Conservation (phyloP, 306 rosid genomes). For the Cicer bijugum region DNA sequence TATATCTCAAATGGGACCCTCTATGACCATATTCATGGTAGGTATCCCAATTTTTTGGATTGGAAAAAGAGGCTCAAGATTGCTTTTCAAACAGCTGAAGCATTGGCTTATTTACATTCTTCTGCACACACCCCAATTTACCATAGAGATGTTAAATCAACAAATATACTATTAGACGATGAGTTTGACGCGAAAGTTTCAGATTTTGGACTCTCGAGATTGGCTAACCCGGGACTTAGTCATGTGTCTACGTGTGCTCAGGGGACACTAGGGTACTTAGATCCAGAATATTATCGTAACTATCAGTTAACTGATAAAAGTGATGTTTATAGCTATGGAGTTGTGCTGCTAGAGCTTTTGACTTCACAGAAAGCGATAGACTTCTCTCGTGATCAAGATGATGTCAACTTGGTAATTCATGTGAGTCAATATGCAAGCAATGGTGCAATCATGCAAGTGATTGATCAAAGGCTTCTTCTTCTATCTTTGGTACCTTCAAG, state of each 20-base stretch:
- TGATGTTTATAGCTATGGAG: constrained; percentile 94
- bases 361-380: constrained; percentile 89
- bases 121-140: constrained; percentile 85
- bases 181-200: constrained; percentile 78
- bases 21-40: constrained; percentile 81
- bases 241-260: constrained; percentile 98
- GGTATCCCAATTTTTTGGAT: constrained; percentile 65
- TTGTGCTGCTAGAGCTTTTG: constrained; percentile 82
- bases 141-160: constrained; percentile 97
- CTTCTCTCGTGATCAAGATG: constrained; percentile 74
- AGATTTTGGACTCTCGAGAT: constrained; percentile 91
- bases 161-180: constrained; percentile 77
- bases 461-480: constrained; percentile 66
- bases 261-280: constrained; percentile 91
- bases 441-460: constrained; percentile 57
- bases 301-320: constrained; percentile 91
- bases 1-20: constrained; percentile 93
- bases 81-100: constrained; percentile 89
- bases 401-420: constrained; percentile 71
- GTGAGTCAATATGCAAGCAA: constrained; percentile 62
- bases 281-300: constrained; percentile 90
- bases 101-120: constrained; percentile 84
- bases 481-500: constrained; percentile 42
- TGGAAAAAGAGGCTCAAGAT: constrained; percentile 86
- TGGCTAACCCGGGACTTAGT: constrained; percentile 87